Base-by-base conservation (phyloP, 805 yeast genomes). In the Hanseniaspora nectarophila region DNA sequence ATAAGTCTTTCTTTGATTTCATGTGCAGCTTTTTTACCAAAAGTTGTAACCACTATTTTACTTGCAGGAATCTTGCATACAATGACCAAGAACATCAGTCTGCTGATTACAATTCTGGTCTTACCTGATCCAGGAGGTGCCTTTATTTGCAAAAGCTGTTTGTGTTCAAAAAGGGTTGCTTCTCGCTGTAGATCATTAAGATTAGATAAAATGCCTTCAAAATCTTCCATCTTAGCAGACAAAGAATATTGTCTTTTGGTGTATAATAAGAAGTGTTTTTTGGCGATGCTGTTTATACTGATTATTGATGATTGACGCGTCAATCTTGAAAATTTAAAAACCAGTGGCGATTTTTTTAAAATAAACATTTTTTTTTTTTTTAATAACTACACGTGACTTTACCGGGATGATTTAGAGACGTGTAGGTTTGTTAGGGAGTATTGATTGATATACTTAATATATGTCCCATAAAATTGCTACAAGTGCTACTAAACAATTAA, bases 1-100 rank as follows among this genome's bases (percentile, higher is more conserved):
- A 90, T 18, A 5, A 42, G 65, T 39, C 97, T 70, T 31, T 77
- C 82, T 12, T 70, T 67, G 85, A 90, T 81, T 66, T 90, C 97
- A 49, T 72, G 75, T 1, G 97, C 94, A 0, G 98, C 97, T 59
- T 84, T 85, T 59, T 85, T 85, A 12, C 97, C 90, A 68, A 90
- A 90, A 0, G 97, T 89, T 5, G 96, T 86, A 20, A 89, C 92
- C 1, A 90, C 75, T 18, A 92, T 73, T 44, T 74, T 67, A 32
- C 72, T 69, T 0, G 97, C 89, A 1, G 71, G 68, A 0, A 85
- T 64, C 1, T 72, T 65, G 33, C 75, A 70, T 8, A 73, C 63
- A 3, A 76, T 54, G 7, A 89, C 58, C 28, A 89, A 67, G 59
- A 80, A 76, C 0, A 89, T 89, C 9, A 89, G 92, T 43, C 96